Evolutionary conservation across 257 asterid genomes (phyloP).

Genomic region (Craterostigma plantagineum): DNA sequence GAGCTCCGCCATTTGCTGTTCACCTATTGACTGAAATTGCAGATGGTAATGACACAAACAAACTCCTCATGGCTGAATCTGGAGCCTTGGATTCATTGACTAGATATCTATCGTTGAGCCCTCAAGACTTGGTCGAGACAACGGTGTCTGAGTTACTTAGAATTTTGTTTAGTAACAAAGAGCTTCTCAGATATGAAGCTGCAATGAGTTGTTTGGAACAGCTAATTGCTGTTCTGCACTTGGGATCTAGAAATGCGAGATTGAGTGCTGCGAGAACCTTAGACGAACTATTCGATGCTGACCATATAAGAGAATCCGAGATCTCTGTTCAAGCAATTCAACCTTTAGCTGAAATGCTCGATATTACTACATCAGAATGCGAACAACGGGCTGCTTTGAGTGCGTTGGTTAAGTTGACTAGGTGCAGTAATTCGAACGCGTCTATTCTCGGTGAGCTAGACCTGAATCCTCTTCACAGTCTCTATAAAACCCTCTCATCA

Average conservation of each 20-base stretch:
- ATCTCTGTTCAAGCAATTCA: slow-evolving; percentile 58
- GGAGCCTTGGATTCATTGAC: slow-evolving; percentile 67
- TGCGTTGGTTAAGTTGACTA: slow-evolving; percentile 57
- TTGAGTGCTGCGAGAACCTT: slow-evolving; percentile 66
- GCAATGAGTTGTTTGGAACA: slow-evolving; percentile 53
- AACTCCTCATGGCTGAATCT: slow-evolving; percentile 73
- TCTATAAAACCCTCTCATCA: slow-evolving; percentile 38
- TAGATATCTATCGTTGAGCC: slow-evolving; percentile 69
- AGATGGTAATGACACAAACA: slow-evolving; percentile 51
- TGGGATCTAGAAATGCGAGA: slow-evolving; percentile 77
- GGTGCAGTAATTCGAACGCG: slow-evolving; percentile 32
- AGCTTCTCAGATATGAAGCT: slow-evolving; percentile 42
- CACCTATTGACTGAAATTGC: slow-evolving; percentile 60
- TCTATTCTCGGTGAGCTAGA: slow-evolving; percentile 49
- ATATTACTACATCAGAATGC: slow-evolving; percentile 23
- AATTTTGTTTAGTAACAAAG: slow-evolving; percentile 46
- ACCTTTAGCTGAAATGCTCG: slow-evolving; percentile 70
- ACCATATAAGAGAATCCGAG: slow-evolving; percentile 50
- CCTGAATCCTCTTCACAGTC: slow-evolving; percentile 44
- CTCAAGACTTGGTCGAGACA: slow-evolving; percentile 66
- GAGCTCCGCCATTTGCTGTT: slow-evolving; percentile 64
- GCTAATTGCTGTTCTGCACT: slow-evolving; percentile 73
- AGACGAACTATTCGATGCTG: slow-evolving; percentile 49
- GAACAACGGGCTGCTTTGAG: slow-evolving; percentile 61
- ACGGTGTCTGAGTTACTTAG: slow-evolving; percentile 58